Percentiles rank a stretch among this genome's conserved stretches.
These are phyloP conservation scores for Ogataea neopini DNA, from an alignment of 805 yeast species.

Conservation along the genomic window DNA sequence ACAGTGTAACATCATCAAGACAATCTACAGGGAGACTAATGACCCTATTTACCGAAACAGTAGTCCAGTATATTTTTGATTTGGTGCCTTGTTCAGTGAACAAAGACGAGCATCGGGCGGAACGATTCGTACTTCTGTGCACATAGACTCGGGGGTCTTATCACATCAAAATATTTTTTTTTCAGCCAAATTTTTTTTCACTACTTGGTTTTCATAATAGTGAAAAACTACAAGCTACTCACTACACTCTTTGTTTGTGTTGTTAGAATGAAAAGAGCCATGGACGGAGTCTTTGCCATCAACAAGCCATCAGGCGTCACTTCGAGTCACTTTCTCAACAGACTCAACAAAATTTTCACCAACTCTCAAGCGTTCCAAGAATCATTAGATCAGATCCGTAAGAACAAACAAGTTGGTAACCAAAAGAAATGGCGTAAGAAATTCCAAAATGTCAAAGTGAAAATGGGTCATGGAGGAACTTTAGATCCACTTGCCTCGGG, in stretches of 20 bases:
- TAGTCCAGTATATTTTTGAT: too few species aligned
- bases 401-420: constrained; percentile 44
- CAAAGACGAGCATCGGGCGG: too few species aligned
- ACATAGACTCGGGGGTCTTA: too few species aligned
- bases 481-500: constrained; percentile 97
- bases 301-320: constrained; percentile 86
- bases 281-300: constrained; percentile 94
- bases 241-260: constrained; percentile 1
- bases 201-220: too few species aligned
- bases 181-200: neutral
- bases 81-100: too few species aligned
- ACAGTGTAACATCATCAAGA: too few species aligned
- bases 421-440: constrained; percentile 52
- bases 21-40: too few species aligned
- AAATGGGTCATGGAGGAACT: constrained; percentile 98
- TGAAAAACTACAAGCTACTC: too few species aligned
- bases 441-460: constrained; percentile 59
- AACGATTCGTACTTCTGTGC: too few species aligned
- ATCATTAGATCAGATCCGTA: constrained; percentile 52
- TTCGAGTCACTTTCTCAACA: constrained; percentile 71
- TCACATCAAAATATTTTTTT: too few species aligned
- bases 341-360: constrained; percentile 63
- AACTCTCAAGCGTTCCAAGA: constrained; percentile 56
- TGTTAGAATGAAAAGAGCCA: constrained; percentile 34
- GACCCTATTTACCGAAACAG: too few species aligned